Conservation (phyloP, 176 grass and related monocot genomes). For the Calamus simplicifolius region DNA sequence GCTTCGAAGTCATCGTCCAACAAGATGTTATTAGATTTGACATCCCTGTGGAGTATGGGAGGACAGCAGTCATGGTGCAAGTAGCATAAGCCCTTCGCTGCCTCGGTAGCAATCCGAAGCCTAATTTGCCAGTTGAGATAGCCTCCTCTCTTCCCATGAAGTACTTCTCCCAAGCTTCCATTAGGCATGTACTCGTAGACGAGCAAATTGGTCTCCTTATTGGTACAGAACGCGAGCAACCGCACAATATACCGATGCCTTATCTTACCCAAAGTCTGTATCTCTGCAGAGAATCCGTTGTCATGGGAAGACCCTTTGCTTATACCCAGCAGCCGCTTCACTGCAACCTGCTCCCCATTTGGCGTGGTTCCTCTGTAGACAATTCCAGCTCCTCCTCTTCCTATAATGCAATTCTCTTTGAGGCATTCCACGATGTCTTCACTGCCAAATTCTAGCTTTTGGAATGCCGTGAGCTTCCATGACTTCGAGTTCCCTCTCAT, state of each 20-base stretch:
- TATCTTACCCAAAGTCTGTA: slow-evolving; percentile 65
- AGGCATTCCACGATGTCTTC: slow-evolving; percentile 56
- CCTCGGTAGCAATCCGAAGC: slow-evolving; percentile 62
- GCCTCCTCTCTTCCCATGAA: slow-evolving; percentile 32
- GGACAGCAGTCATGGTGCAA: slow-evolving; percentile 84
- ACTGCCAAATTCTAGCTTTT: slow-evolving; percentile 63
- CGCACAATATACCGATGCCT: slow-evolving; percentile 71
- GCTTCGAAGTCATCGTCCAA: slow-evolving; percentile 51
- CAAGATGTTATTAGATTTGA: slow-evolving; percentile 82
- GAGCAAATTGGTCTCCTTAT: slow-evolving; percentile 38
- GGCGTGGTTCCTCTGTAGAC: slow-evolving; percentile 67
- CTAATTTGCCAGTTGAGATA: slow-evolving; percentile 48
- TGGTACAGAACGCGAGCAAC: slow-evolving; percentile 47
- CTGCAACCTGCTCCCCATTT: slow-evolving; percentile 50
- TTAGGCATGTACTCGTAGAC: slow-evolving; percentile 79
- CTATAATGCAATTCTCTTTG: slow-evolving; percentile 65
- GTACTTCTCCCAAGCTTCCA: slow-evolving; percentile 62
- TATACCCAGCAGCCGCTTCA: slow-evolving; percentile 48
- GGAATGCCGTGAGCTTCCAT: slow-evolving; percentile 70
- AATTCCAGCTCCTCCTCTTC: slow-evolving; percentile 56
- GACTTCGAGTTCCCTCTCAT: slow-evolving; percentile 14
- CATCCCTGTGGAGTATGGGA: slow-evolving; percentile 69
- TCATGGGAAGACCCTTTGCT: slow-evolving; percentile 28
- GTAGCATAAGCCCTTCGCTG: slow-evolving; percentile 67
- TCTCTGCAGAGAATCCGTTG: slow-evolving; percentile 68